Base-by-base conservation (phyloP, 495 filamentous ascomycete species). In the Lineolata rhizophorae region DNA sequence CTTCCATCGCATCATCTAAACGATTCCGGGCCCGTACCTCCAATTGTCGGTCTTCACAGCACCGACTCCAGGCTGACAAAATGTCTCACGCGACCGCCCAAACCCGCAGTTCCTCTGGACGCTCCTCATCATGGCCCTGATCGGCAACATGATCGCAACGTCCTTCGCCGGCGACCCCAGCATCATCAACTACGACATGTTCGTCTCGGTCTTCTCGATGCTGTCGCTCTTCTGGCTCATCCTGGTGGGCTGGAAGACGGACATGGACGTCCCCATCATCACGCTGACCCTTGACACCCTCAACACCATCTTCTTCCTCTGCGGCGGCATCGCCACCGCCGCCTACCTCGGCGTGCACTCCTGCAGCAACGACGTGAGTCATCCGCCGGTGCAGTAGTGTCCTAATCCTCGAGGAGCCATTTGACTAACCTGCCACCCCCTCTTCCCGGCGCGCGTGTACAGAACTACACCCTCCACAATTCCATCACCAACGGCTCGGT, bases 131-230 rank as follows among this genome's bases (percentile, higher is more conserved):
- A 65, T 74, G 51, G 62, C 72, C 14, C 56, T 80, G 17, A 43
- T 73, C 34, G 73, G 71, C 39, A 72, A 76, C 54, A 72, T 76
- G 57, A 70, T 79, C 44, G 52, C 57, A 35, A 49, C 60, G 3
- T 52, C 67, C 0, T 52, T 55, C 37, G 32, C 49, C 29, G 66
- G 66, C 25, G 72, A 74, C 54, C 64, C 66, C 0, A 49, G 55
- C 10, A 49, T 57, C 35, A 52, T 68, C 48, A 77, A 79, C 58
- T 80, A 70, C 52, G 46, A 55, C 44, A 72, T 77, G 52, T 77
- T 72, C 47, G 56, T 60, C 16, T 41, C 62, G 15, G 68, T 66
- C n/a, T 76, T 76, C 49, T 64, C 58, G 6, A 66, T 74, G 63
- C 43, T 76, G 28, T 57, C 67, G 10, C 56, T 78, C 10, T 40